phyloP scores from a whole-genome alignment of 192 early-diverging fungal species.

The Anaeromyces robustus region DNA sequence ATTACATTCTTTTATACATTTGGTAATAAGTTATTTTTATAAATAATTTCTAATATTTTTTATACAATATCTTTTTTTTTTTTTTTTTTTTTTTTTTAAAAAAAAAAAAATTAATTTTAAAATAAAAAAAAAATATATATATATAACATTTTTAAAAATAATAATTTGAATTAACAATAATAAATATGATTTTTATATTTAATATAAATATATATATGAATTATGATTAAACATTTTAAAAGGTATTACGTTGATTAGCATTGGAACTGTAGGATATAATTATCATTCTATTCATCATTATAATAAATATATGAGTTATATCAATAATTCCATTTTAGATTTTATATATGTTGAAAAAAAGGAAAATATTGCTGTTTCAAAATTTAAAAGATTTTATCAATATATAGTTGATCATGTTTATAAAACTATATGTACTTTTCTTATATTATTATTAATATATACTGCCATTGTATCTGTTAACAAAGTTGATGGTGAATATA shows the following conservation, averaged over 20 bases:
- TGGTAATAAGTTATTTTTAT: no score
- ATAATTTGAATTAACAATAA: no score
- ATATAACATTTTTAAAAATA: no score
- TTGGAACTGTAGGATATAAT: not conserved
- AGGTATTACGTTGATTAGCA: not conserved
- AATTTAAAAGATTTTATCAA: not conserved
- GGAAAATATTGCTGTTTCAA: not conserved
- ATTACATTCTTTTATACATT: no score
- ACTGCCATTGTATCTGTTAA: not conserved
- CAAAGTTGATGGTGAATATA: not conserved
- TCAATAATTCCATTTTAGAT: not conserved
- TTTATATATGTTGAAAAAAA: not conserved
- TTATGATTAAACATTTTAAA: not conserved
- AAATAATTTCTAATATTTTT: no score
- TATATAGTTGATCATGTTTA: not conserved
- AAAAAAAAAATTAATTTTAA: no score
- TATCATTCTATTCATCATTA: not conserved
- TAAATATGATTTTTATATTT: no score
- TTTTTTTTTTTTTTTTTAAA: no score
- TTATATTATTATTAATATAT: not conserved
- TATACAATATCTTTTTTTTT: no score
- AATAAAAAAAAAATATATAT: no score
- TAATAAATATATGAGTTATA: not conserved
- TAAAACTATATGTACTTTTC: not conserved
- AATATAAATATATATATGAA: no score